Evolutionary conservation across 2,329 filamentous ascomycete species (phyloP), one percentile per base, ranked within the genome.

Genomic region (Hymenoscyphus occultus): DNA sequence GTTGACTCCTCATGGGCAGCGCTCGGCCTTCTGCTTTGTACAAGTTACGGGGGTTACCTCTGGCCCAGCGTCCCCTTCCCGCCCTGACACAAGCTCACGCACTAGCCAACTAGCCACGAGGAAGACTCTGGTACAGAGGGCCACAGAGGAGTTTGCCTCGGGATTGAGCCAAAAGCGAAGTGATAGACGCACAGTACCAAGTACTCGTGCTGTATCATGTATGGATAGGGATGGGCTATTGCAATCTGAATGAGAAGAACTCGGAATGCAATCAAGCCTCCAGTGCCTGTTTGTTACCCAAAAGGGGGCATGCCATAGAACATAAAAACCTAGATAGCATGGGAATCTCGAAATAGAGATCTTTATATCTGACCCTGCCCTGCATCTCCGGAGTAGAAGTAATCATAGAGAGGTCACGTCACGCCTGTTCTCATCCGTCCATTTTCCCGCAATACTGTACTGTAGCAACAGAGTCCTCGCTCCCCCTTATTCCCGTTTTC

Each of bases 61-160:
- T 22, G n/a, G 45, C 10, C 7, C n/a, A 51, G 45, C 45, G 9
- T 16, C 45, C 45, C 45, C 16, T 51, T 51, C 45, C 45, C 35
- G 45, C 45, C 45, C 45, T 51, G 19, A n/a, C 45, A 51, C 45
- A 51, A 51, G 45, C 45, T 51, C 19, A 4, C 19, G 45, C 45
- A 51, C 45, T n/a, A 51, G 22, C 45, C 45, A 51, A 19, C 45
- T 51, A n/a, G 7, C 45, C 45, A 51, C 45, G 45, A 51, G 45
- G 45, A 51, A 51, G 35, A 35, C 35, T 51, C 45, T 51, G 19
- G 45, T 51, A 51, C 45, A 10, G 45, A 51, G n/a, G 19, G 9
- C 19, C n/a, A 51, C 45, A 51, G 45, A 51, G 22, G n/a, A 51
- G 45, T 51, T 51, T 51, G 45, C 45, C 45, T 51, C 45, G 45